Percentiles rank a stretch among this genome's conserved stretches.
phyloP scores from a whole-genome alignment of 139 green algal species.

The Picochlorum sp. region DNA sequence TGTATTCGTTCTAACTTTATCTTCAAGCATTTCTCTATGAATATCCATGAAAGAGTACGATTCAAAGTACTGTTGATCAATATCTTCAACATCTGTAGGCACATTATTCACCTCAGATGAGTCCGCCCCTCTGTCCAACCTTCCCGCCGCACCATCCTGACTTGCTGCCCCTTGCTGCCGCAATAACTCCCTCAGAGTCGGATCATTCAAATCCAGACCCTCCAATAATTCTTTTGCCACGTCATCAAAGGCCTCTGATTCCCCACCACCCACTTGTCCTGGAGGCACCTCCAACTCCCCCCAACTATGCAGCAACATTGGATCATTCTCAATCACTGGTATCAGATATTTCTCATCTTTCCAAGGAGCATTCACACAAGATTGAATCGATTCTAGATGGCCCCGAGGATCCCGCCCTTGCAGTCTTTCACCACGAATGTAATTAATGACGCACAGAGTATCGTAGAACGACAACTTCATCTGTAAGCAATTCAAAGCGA shows the following conservation, averaged over 20 bases:
- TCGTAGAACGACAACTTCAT: constrained; percentile 42
- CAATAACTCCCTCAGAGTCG: not conserved
- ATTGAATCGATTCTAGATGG: constrained; percentile 5
- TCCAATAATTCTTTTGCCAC: not conserved
- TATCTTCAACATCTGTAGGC: not conserved
- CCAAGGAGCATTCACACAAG: constrained; percentile 22
- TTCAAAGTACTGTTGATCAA: constrained; percentile 80
- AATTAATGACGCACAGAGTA: constrained; percentile 76
- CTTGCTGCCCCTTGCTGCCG: not conserved
- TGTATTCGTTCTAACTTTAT: constrained; percentile 68
- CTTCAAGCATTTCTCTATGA: constrained; percentile 79
- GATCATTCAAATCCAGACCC: not conserved
- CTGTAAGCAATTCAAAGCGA: too few relatives aligned
- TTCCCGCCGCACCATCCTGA: not conserved
- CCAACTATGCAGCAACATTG: constrained; percentile 69
- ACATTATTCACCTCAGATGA: not conserved
- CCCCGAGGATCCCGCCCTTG: constrained; percentile 35
- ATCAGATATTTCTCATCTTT: constrained; percentile 47
- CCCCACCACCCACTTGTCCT: not conserved
- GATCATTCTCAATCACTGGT: constrained; percentile 56
- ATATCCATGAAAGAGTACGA: constrained; percentile 84
- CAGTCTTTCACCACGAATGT: constrained; percentile 37
- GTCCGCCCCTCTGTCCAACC: not conserved
- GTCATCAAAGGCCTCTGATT: not conserved
- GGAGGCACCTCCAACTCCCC: constrained; percentile 23